These are phyloP conservation scores for Mimosa pudica DNA, from an alignment of 306 rosid species.

Conservation along the genomic window DNA sequence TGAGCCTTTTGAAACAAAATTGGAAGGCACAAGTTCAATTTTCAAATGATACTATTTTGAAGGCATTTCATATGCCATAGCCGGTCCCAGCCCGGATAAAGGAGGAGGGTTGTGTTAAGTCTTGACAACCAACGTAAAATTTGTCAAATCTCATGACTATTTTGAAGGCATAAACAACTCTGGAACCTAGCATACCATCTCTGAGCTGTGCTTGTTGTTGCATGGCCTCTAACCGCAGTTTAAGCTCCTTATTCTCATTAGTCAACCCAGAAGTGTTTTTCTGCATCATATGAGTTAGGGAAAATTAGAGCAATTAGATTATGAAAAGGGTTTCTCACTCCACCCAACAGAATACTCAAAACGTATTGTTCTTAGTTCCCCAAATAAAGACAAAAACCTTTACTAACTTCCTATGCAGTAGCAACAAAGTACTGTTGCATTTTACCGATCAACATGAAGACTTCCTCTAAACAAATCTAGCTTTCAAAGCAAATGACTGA, in stretches of 20 bases:
- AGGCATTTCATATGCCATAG: background rate
- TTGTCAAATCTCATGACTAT: background rate
- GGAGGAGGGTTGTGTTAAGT: no score
- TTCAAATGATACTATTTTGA: conserved; percentile 8
- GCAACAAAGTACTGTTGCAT: background rate
- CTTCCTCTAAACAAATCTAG: background rate
- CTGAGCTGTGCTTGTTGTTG: conserved; percentile 90
- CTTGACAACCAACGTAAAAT: no score
- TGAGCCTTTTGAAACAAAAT: background rate
- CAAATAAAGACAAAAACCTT: background rate
- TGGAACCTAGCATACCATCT: conserved; percentile 63
- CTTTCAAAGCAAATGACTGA: background rate
- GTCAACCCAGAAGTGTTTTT: conserved; percentile 79
- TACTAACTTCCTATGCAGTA: conserved; percentile 3
- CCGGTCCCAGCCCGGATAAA: no score
- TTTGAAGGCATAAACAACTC: conserved; percentile 15
- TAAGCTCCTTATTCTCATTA: conserved; percentile 85
- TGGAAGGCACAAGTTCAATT: conserved; percentile 9
- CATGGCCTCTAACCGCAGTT: conserved; percentile 79
- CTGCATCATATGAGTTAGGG: conserved; percentile 56
- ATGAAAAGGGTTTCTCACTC: background rate
- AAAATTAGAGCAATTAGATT: background rate
- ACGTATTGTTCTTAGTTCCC: background rate
- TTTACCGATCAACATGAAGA: background rate
- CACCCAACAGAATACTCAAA: conserved; percentile 3